Evolutionary conservation across 768 basidiomycete genomes (phyloP).

Genomic region (Suillus weaverae): DNA sequence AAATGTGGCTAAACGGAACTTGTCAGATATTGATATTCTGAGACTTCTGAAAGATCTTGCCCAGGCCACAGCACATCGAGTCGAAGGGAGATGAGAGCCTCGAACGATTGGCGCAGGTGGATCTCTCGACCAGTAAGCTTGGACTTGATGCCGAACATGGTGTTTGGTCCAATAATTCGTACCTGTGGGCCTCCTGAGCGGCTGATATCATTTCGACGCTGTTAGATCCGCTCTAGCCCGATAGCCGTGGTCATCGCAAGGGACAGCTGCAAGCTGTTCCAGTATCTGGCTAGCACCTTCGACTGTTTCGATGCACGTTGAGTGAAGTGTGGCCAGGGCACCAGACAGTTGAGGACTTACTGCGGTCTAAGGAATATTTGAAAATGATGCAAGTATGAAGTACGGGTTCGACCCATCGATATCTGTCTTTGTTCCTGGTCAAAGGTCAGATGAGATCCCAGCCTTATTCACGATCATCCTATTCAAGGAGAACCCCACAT

Average conservation of each 20-base stretch:
- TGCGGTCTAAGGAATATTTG: constrained; percentile 43
- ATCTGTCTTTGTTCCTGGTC: constrained; percentile 48
- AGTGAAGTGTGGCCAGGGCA: constrained; percentile 40
- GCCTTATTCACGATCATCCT: constrained; percentile 38
- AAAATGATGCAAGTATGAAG: constrained; percentile 33
- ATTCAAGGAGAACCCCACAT: constrained; percentile 52
- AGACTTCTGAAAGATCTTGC: background rate
- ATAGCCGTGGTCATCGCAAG: constrained; percentile 25
- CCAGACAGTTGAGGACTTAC: constrained; percentile 30
- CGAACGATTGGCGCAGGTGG: constrained; percentile 55
- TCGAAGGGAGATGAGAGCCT: constrained; percentile 67
- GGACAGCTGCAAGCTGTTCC: constrained; percentile 39
- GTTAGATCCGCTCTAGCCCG: constrained; percentile 42
- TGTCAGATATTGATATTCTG: constrained; percentile 14
- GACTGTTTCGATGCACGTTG: background rate
- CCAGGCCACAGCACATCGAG: constrained; percentile 39
- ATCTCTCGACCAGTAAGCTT: constrained; percentile 49
- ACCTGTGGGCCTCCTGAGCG: background rate
- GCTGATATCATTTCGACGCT: constrained; percentile 45
- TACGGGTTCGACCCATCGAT: constrained; percentile 42
- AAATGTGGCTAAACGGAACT: background rate
- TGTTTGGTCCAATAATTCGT: constrained; percentile 57
- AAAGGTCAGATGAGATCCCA: constrained; percentile 19
- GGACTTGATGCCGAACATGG: constrained; percentile 62
- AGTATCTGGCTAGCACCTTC: background rate